Percentiles rank a stretch among this genome's conserved stretches.
Evolutionary conservation across 1,284 basidiomycete genomes (phyloP).

Genomic region (Boletus sp.): DNA sequence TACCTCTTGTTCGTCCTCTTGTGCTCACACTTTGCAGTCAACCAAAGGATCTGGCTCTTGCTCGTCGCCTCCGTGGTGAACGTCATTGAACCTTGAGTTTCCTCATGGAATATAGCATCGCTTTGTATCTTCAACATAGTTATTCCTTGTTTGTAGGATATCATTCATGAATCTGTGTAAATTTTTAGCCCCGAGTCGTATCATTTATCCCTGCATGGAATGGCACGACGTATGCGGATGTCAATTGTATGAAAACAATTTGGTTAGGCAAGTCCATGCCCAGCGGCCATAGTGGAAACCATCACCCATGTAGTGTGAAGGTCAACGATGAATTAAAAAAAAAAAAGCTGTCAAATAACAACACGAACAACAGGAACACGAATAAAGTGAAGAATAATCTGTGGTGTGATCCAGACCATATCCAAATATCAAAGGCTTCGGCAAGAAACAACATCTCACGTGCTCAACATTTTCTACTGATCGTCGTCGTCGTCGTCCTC

Average conservation of each 20-base stretch:
- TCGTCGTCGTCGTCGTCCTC: constrained; percentile 21
- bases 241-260: not conserved
- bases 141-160: not conserved
- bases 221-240: not conserved
- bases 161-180: not conserved
- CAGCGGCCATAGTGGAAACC: not conserved
- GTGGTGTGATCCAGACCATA: constrained; percentile 13
- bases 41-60: constrained; percentile 54
- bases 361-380: not conserved
- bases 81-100: constrained; percentile 12
- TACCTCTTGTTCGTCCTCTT: not conserved
- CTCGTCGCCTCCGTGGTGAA: constrained; percentile 37
- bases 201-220: not conserved
- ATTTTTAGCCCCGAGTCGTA: no score
- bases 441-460: not conserved
- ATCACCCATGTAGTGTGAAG: not conserved
- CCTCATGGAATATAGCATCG: not conserved
- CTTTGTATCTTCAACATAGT: not conserved
- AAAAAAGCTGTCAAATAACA: no score
- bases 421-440: constrained; percentile 3
- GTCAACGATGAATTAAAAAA: not conserved
- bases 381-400: constrained; percentile 31
- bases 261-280: not conserved
- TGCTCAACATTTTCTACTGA: not conserved
- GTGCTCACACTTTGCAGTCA: constrained; percentile 22